Evolutionary conservation across 2,329 filamentous ascomycete genomes (phyloP).

Genomic region (Chrysoporthe cubensis): DNA sequence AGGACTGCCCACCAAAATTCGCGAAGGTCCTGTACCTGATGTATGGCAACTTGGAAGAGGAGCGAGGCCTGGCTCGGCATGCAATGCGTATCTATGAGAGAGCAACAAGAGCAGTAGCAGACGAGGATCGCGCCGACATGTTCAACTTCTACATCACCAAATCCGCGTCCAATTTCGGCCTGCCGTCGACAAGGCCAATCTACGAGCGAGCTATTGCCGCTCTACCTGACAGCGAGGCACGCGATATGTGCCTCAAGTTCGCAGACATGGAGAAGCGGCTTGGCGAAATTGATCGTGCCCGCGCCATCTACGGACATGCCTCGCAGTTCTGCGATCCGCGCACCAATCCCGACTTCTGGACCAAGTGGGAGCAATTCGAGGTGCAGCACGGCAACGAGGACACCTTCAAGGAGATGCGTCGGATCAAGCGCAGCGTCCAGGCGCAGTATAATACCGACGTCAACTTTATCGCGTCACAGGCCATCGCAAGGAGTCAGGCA

Average conservation of each 20-base stretch:
- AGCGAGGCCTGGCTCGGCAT: conserved; percentile 89
- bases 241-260: conserved; percentile 98
- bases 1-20: conserved; percentile 93
- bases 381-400: conserved; percentile 98
- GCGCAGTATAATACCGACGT: conserved; percentile 99
- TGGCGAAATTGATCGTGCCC: conserved; percentile 78
- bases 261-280: conserved; percentile 67
- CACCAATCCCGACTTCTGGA: conserved; percentile 89
- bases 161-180: conserved; percentile 94
- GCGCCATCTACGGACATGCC: conserved; percentile 94
- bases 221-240: conserved; percentile 90
- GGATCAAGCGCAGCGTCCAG: conserved; percentile 95
- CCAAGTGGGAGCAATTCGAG: conserved; percentile 96
- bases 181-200: conserved; percentile 91
- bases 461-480: conserved; percentile 96
- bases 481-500: conserved; percentile 78
- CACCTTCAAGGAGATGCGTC: conserved; percentile 98
- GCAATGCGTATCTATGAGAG: conserved; percentile 99
- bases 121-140: conserved; percentile 95
- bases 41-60: conserved; percentile 97
- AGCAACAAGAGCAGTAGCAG: conserved; percentile 89
- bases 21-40: conserved; percentile 96
- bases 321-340: conserved; percentile 97
- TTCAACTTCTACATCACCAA: conserved; percentile 99
- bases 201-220: conserved; percentile 95